Evolutionary conservation across 257 asterid species (phyloP).

Genomic region (Fraxinus excelsior): DNA sequence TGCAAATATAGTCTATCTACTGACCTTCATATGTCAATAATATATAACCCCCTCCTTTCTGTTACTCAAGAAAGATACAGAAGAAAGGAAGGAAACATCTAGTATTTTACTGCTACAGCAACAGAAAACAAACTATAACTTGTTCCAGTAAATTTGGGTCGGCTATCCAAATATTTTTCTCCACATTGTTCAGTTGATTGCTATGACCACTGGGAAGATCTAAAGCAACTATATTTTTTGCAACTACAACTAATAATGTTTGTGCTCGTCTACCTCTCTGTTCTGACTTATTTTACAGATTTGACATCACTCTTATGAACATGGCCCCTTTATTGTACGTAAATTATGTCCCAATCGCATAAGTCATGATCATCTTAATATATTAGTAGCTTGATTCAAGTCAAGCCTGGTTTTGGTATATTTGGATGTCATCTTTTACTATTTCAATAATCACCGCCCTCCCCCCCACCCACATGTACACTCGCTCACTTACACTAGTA

Average conservation of each 20-base stretch:
- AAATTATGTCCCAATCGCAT: neutral
- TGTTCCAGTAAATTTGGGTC: no score
- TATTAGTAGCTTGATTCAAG: neutral
- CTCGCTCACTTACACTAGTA: neutral
- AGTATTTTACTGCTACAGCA: neutral
- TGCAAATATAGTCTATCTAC: neutral
- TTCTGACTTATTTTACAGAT: neutral
- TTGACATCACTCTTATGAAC: neutral
- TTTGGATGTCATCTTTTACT: neutral
- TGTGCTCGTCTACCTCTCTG: neutral
- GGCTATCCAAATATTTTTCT: neutral
- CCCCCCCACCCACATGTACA: fast-evolving
- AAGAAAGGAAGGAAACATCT: neutral
- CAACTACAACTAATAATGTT: neutral
- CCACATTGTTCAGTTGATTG: neutral
- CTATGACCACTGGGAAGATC: neutral
- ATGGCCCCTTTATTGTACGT: neutral
- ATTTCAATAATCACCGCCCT: neutral
- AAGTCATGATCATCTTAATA: neutral
- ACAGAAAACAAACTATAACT: neutral
- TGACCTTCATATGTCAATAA: no score
- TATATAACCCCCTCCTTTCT: neutral
- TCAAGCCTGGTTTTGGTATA: neutral
- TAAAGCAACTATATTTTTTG: neutral
- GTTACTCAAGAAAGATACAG: neutral